A percentile compares a stretch with the other conserved stretches of the same genome.
These are phyloP conservation scores for Moricandia moricandioides DNA, from an alignment of 345 rosid species.

Conservation along the genomic window DNA sequence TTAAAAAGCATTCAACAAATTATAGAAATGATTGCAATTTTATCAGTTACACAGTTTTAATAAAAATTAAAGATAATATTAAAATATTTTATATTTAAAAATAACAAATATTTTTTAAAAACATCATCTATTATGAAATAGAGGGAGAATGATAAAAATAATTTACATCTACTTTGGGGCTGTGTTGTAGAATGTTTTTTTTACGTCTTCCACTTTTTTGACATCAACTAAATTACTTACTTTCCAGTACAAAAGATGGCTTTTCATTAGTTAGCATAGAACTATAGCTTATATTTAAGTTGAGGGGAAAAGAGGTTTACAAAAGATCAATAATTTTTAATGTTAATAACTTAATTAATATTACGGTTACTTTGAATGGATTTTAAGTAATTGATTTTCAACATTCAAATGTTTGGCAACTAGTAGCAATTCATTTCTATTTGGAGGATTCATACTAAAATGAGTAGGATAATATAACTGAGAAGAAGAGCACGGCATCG, in stretches of 20 bases:
- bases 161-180: too few species aligned
- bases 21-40: too few species aligned
- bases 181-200: neutral
- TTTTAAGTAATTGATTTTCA: neutral
- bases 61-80: too few species aligned
- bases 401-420: neutral
- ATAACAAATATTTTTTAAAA: too few species aligned
- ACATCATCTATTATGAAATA: too few species aligned
- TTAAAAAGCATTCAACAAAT: too few species aligned
- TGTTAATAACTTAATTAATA: neutral
- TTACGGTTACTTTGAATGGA: neutral
- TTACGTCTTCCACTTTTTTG: neutral
- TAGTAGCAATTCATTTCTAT: neutral
- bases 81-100: too few species aligned
- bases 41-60: too few species aligned
- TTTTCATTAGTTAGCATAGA: neutral
- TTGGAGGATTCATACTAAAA: neutral
- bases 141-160: too few species aligned
- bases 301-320: neutral
- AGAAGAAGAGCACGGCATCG: constrained; percentile 16
- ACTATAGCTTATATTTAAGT: neutral
- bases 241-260: neutral
- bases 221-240: neutral
- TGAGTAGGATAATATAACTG: neutral
- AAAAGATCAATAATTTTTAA: constrained; percentile 5